Conservation (phyloP, 2,329 filamentous ascomycete genomes). For the Botrytis squamosa region DNA sequence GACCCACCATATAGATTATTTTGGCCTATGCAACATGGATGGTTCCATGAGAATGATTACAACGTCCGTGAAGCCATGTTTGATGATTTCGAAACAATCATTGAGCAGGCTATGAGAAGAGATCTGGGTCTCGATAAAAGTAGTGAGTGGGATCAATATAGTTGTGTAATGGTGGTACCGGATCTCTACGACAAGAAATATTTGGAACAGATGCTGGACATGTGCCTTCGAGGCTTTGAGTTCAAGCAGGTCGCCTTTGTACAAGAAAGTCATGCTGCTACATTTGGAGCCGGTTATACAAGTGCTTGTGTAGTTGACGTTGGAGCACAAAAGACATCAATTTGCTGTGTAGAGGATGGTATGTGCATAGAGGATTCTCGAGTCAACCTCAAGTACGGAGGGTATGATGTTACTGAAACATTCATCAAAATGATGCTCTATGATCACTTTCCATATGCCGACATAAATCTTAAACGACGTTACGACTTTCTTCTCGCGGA, state of each 20-base stretch:
- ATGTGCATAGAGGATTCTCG: slow-evolving; percentile 93
- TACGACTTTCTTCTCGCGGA: slow-evolving; percentile 94
- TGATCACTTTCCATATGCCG: slow-evolving; percentile 91
- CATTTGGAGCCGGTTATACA: slow-evolving; percentile 92
- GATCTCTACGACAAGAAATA: slow-evolving; percentile 96
- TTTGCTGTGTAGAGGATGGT: slow-evolving; percentile 95
- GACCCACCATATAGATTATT: slow-evolving; percentile 85
- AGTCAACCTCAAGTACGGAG: slow-evolving; percentile 92
- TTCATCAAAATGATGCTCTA: slow-evolving; percentile 98
- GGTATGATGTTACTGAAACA: slow-evolving; percentile 86
- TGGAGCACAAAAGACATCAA: slow-evolving; percentile 94
- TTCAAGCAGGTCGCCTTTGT: slow-evolving; percentile 91
- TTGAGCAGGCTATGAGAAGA: slow-evolving; percentile 82
- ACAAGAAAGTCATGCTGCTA: slow-evolving; percentile 91
- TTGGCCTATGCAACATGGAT: slow-evolving; percentile 86
- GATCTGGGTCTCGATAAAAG: slow-evolving; percentile 77
- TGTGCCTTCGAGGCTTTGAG: slow-evolving; percentile 84
- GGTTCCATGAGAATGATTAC: slow-evolving; percentile 90
- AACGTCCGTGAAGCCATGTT: slow-evolving; percentile 73
- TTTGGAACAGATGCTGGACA: slow-evolving; percentile 79
- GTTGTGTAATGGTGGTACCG: slow-evolving; percentile 94
- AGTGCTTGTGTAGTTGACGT: slow-evolving; percentile 94
- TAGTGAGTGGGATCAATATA: slow-evolving; percentile 85
- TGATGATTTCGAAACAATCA: slow-evolving; percentile 81
- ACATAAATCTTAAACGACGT: slow-evolving; percentile 85